Evolutionary conservation across 2,329 filamentous ascomycete genomes (phyloP).

Genomic region (Aspergillus oerlinghausenensis): DNA sequence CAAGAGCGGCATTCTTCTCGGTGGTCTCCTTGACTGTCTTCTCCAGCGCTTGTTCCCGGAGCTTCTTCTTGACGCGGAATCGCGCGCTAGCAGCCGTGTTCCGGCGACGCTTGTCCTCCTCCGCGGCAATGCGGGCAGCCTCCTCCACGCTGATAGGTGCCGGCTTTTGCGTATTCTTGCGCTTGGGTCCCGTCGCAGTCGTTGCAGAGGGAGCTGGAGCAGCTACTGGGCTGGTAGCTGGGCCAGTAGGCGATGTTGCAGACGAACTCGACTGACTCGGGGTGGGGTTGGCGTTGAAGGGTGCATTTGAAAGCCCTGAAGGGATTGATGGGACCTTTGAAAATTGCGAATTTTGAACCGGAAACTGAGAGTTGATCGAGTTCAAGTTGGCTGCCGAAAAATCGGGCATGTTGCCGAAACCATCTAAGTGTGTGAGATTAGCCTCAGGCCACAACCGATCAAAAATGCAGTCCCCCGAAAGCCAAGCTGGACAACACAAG

Average conservation of each 20-base stretch:
- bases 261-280: conserved; percentile 13
- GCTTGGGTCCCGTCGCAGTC: conserved; percentile 27
- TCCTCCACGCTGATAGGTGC: conserved; percentile 58
- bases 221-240: conserved; percentile 15
- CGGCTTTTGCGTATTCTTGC: conserved; percentile 34
- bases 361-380: conserved; percentile 20
- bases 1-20: conserved; percentile 71
- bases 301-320: conserved; percentile 2
- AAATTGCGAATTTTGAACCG: conserved; percentile 23
- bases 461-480: background rate
- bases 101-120: conserved; percentile 85
- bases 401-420: conserved; percentile 29
- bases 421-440: conserved; percentile 20
- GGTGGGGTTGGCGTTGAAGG: conserved; percentile 12
- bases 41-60: conserved; percentile 80
- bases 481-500: background rate
- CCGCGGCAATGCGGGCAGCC: conserved; percentile 67
- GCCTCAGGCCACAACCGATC: background rate
- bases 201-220: conserved; percentile 14
- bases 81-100: conserved; percentile 89
- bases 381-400: conserved; percentile 27
- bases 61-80: conserved; percentile 95
- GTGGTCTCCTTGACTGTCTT: conserved; percentile 76
- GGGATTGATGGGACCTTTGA: conserved; percentile 17
- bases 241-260: conserved; percentile 8